phyloP scores from a whole-genome alignment of 139 green algal genomes.

The Chlorella ohadii region DNA sequence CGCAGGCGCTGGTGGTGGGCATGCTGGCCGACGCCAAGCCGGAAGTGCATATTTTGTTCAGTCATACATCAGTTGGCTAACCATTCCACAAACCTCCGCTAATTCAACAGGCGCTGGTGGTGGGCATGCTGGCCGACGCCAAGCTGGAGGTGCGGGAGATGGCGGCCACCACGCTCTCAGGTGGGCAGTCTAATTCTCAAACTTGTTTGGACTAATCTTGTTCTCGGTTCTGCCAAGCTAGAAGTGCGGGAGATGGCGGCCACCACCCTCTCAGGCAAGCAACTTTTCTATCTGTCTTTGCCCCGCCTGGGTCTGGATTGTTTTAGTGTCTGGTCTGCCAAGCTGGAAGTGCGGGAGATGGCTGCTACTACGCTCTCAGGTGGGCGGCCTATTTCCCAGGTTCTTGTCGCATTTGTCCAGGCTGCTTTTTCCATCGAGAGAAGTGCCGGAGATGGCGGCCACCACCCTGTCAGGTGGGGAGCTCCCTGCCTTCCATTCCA shows the following conservation, averaged over 20 bases:
- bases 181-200: not conserved
- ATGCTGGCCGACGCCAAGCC: slow-evolving; percentile 79
- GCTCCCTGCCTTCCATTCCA: not conserved
- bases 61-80: no score
- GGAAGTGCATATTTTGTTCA: no score
- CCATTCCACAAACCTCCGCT: no score
- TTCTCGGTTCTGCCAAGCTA: slow-evolving; percentile 54
- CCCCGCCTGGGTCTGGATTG: no score
- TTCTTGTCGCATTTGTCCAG: no score
- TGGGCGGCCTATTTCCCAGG: not conserved
- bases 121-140: slow-evolving; percentile 67
- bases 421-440: no score
- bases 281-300: no score
- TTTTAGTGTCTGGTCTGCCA: no score
- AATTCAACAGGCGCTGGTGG: slow-evolving; percentile 51
- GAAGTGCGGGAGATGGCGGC: slow-evolving; percentile 77
- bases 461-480: slow-evolving; percentile 59
- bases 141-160: slow-evolving; percentile 82
- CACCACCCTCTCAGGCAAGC: slow-evolving; percentile 69
- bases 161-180: slow-evolving; percentile 76
- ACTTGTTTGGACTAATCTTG: not conserved
- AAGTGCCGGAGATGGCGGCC: slow-evolving; percentile 75
- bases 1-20: slow-evolving; percentile 3
- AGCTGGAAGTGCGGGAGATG: slow-evolving; percentile 77
- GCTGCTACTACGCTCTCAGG: slow-evolving; percentile 70